Percentiles rank a stretch among this genome's conserved stretches.
phyloP scores from a whole-genome alignment of 75 land plant genomes.

The Cupressus sempervirens region DNA sequence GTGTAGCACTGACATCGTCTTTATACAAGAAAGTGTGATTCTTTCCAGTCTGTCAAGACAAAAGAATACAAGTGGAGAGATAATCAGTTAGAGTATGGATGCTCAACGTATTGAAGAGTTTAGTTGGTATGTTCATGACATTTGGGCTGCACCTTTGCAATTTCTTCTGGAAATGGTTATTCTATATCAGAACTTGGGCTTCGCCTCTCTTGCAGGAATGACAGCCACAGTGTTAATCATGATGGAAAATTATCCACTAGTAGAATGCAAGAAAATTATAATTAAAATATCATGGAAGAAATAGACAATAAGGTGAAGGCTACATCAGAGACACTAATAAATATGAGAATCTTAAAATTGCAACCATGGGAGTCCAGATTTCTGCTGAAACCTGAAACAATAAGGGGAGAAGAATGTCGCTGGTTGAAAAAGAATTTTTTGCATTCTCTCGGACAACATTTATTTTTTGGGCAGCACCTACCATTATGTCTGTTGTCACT shows the following conservation, averaged over 20 bases:
- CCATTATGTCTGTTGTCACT: constrained; percentile 21
- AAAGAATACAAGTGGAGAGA: constrained; percentile 3
- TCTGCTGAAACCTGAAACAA: constrained; percentile 44
- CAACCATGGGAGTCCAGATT: constrained; percentile 79
- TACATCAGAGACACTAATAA: constrained; percentile 14
- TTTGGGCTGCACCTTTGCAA: constrained; percentile 80
- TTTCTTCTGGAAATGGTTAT: constrained; percentile 54
- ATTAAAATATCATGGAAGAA: constrained; percentile 65
- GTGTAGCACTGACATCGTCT: not conserved
- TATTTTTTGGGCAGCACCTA: constrained; percentile 73
- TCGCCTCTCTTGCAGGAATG: constrained; percentile 58
- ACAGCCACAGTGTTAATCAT: constrained; percentile 56
- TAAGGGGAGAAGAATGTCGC: constrained; percentile 40
- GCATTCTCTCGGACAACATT: constrained; percentile 44
- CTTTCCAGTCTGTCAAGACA: constrained; percentile 25
- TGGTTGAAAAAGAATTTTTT: constrained; percentile 32
- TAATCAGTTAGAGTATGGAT: no score
- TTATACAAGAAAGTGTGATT: constrained; percentile 22
- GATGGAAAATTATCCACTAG: constrained; percentile 15
- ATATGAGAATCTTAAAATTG: constrained; percentile 74
- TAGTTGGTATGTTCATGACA: constrained; percentile 53
- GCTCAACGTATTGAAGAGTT: constrained; percentile 28
- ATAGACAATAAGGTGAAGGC: constrained; percentile 79
- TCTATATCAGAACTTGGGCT: constrained; percentile 47
- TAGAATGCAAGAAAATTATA: constrained; percentile 43